These are phyloP conservation scores for Mycosphaerella sp. DNA, from an alignment of 2,329 filamentous ascomycete genomes.

Conservation along the genomic window DNA sequence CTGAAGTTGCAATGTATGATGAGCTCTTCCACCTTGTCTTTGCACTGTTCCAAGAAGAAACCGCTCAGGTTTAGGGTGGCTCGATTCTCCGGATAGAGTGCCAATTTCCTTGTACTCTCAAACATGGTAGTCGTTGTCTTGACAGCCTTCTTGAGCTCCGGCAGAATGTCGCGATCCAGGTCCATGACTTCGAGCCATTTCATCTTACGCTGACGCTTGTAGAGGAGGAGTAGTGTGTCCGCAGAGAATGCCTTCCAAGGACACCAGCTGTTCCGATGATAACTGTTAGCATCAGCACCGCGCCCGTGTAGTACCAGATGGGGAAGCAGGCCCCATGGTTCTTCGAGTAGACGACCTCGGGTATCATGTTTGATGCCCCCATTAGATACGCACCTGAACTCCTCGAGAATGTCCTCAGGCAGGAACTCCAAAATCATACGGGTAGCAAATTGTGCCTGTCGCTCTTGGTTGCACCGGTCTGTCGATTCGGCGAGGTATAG, in stretches of 20 bases:
- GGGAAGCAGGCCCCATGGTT: background rate
- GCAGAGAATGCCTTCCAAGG: slow-evolving; percentile 45
- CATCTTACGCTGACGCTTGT: slow-evolving; percentile 45
- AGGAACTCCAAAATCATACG: slow-evolving; percentile 46
- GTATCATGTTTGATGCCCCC: background rate
- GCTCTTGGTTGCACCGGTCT: slow-evolving; percentile 40
- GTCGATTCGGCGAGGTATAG: slow-evolving; percentile 42
- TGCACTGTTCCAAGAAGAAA: slow-evolving; percentile 39
- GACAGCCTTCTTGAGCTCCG: slow-evolving; percentile 39
- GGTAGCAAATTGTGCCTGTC: slow-evolving; percentile 44
- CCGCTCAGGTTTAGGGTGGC: slow-evolving; percentile 42
- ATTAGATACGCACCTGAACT: slow-evolving; percentile 37
- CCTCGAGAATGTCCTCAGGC: slow-evolving; percentile 45
- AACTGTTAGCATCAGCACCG: slow-evolving; percentile 21
- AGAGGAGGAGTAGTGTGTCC: slow-evolving; percentile 45
- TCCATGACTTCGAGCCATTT: slow-evolving; percentile 46
- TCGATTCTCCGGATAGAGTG: slow-evolving; percentile 44
- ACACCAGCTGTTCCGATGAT: slow-evolving; percentile 38
- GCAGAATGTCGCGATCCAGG: slow-evolving; percentile 40
- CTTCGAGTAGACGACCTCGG: background rate
- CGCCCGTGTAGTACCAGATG: background rate
- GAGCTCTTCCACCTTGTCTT: slow-evolving; percentile 40
- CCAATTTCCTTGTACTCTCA: slow-evolving; percentile 40
- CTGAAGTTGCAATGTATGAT: slow-evolving; percentile 45
- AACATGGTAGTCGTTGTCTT: slow-evolving; percentile 38